Base-by-base conservation (phyloP, 306 rosid species). In the Dicorynia guianensis region DNA sequence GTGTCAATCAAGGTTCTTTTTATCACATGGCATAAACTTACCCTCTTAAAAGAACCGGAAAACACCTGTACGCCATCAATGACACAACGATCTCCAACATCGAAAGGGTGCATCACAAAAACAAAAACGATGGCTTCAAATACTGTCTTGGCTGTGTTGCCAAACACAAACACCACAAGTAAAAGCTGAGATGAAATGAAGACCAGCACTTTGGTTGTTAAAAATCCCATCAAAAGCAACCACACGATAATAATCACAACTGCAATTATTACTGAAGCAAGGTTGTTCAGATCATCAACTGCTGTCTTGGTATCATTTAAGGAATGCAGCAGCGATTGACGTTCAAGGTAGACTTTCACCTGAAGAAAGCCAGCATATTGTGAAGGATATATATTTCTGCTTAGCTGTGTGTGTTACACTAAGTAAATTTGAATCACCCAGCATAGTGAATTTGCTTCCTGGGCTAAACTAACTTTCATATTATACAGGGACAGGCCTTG, bases 101-200 rank as follows among this genome's bases (percentile, higher is more conserved):
- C 93, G 57, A 81, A 85, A 3, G 93, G 93, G 63, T 88, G 93
- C 93, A 85, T 85, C 78, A 88, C 88, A 49, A 88, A 88, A 42
- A 88, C 93, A 50, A 88, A 86, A n/a, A 89, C 80, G 81, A 89
- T 86, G 53, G 89, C 90, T 81, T 89, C 93, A 65, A 89, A 89
- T 48, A 82, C 76, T 10, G 86, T 84, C 82, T 79, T 86, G 6
- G 84, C 90, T 50, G 83, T 67, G 68, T 84, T 89, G 11, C 90
- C 90, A 49, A 89, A 89, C 79, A 89, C 46, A 69, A 89, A 89
- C 39, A 4, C 90, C 65, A 84, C 77, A 44, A 82, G 58, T 13
- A 89, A 73, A 59, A 86, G 75, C 87, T 89, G 93, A 18, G 90
- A 89, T 59, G 89, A 80, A 65, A 88, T 65, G 76, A 88, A 81